Evolutionary conservation across 306 rosid genomes (phyloP).

Genomic region (Trifolium pratense): DNA sequence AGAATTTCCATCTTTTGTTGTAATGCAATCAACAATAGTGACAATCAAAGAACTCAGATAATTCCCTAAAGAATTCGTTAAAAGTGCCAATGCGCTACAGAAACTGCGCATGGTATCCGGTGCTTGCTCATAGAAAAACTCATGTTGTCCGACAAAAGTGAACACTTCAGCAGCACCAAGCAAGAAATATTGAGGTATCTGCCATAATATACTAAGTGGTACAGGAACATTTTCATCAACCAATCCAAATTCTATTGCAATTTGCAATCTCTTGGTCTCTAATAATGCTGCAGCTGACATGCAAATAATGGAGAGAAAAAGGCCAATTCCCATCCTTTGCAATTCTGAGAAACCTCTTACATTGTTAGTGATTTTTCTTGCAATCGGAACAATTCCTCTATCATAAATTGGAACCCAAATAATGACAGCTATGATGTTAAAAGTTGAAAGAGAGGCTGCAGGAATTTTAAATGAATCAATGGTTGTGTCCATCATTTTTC

Average conservation of each 20-base stretch:
- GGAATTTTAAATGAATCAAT: constrained; percentile 76
- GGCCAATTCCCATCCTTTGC: constrained; percentile 92
- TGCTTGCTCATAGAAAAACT: constrained; percentile 88
- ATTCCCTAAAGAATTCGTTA: constrained; percentile 74
- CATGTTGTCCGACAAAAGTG: constrained; percentile 80
- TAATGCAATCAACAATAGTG: constrained; percentile 60
- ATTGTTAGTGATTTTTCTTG: constrained; percentile 70
- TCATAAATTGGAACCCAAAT: constrained; percentile 85
- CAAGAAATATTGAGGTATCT: constrained; percentile 82
- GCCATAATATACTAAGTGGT: constrained; percentile 78
- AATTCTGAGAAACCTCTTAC: constrained; percentile 81
- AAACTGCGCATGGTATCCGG: constrained; percentile 84
- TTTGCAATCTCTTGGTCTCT: constrained; percentile 61
- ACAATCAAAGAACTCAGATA: constrained; percentile 76
- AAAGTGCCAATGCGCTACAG: constrained; percentile 82
- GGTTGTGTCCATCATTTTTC: constrained; percentile 69
- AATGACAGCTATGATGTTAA: constrained; percentile 68
- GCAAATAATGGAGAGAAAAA: constrained; percentile 73
- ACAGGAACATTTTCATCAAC: constrained; percentile 57
- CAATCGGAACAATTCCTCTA: constrained; percentile 67
- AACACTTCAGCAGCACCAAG: constrained; percentile 82
- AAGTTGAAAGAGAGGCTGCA: constrained; percentile 80
- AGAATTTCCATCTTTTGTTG: constrained; percentile 55
- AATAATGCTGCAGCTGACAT: constrained; percentile 82
- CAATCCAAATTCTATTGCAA: constrained; percentile 64